phyloP scores from a whole-genome alignment of 345 rosid genomes.

The Carallia brachiata region DNA sequence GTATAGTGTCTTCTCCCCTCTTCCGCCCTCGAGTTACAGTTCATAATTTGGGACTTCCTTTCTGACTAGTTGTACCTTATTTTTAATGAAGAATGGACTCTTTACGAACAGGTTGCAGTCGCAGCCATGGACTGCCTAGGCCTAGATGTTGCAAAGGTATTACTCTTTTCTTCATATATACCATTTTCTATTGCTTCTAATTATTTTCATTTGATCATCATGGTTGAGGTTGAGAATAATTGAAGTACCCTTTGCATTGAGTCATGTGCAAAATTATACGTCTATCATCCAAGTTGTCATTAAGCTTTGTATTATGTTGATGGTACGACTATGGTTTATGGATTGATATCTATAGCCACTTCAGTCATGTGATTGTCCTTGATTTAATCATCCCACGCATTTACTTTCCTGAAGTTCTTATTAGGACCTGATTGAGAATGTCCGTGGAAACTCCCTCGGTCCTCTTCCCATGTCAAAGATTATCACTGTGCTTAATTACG shows the following conservation, averaged over 20 bases:
- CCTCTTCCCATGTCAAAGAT: neutral
- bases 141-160: slow-evolving; percentile 79
- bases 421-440: neutral
- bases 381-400: neutral
- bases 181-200: neutral
- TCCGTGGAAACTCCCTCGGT: neutral
- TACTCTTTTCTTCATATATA: neutral
- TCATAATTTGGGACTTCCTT: slow-evolving; percentile 21
- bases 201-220: neutral
- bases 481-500: neutral
- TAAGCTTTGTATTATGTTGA: neutral
- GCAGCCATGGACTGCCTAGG: slow-evolving; percentile 96
- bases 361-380: neutral
- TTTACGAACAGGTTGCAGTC: slow-evolving; percentile 92
- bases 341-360: neutral
- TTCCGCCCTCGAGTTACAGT: neutral
- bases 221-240: neutral
- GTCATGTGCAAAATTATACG: neutral
- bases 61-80: slow-evolving; percentile 5
- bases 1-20: neutral
- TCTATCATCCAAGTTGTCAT: neutral
- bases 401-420: neutral
- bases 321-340: no score
- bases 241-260: neutral
- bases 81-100: slow-evolving; percentile 75